phyloP scores from a whole-genome alignment of 495 filamentous ascomycete genomes.

The Aspergillus taichungensis region DNA sequence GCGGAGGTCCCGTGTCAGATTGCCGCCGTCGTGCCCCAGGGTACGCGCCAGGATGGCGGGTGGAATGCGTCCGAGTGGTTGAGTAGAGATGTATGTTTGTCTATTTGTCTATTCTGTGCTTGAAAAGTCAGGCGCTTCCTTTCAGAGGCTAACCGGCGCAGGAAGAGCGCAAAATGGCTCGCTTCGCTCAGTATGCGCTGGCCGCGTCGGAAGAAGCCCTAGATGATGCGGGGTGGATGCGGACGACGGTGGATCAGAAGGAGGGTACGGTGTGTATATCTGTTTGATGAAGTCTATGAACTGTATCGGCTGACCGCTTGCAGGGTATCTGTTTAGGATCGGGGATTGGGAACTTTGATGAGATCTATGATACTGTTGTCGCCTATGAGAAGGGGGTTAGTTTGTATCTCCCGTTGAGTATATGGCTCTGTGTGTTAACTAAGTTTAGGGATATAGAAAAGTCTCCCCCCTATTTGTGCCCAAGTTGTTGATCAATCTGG shows the following conservation, averaged over 20 bases:
- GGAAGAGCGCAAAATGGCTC: constrained; percentile 82
- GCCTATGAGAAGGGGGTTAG: constrained; percentile 65
- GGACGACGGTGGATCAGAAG: constrained; percentile 48
- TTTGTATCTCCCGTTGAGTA: constrained; percentile 1
- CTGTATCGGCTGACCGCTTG: not conserved
- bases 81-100: constrained; percentile 37
- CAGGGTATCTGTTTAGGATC: constrained; percentile 89
- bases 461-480: constrained; percentile 90
- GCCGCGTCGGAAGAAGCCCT: constrained; percentile 84
- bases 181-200: constrained; percentile 84
- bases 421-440: not conserved
- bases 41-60: constrained; percentile 43
- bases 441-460: constrained; percentile 70
- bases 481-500: constrained; percentile 85
- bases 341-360: constrained; percentile 88
- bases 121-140: not conserved
- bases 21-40: constrained; percentile 70
- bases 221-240: constrained; percentile 72
- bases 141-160: constrained; percentile 12
- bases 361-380: constrained; percentile 74
- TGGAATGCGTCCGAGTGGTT: constrained; percentile 80
- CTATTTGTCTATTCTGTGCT: not conserved
- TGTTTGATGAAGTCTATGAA: not conserved
- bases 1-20: constrained; percentile 69
- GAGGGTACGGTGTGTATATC: constrained; percentile 51